Conservation (phyloP, 108 stramenopile genomes). For the Skeletonema menzelii region DNA sequence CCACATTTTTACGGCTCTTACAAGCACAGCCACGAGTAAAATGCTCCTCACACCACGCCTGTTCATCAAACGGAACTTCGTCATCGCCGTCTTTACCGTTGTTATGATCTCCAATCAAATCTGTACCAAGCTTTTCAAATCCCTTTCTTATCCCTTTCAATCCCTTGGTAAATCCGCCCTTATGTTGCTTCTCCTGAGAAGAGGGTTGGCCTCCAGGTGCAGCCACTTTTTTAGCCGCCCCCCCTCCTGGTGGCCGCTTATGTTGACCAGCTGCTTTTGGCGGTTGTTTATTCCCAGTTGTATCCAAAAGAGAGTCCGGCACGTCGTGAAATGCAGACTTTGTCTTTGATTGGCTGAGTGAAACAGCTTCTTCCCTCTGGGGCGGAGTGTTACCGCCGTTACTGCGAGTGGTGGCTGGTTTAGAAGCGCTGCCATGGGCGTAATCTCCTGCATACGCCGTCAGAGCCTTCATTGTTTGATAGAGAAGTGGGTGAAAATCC, state of each 20-base stretch:
- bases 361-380: neutral
- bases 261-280: neutral
- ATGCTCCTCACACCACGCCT: slow-evolving; percentile 56
- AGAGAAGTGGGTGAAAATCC: slow-evolving; percentile 64
- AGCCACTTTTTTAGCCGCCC: slow-evolving; percentile 15
- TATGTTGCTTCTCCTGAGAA: slow-evolving; percentile 9
- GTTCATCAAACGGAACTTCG: slow-evolving; percentile 35
- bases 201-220: slow-evolving; percentile 19
- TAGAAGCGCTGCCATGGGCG: slow-evolving; percentile 19
- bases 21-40: slow-evolving; percentile 52
- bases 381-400: neutral
- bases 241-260: neutral
- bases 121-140: slow-evolving; percentile 34
- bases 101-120: slow-evolving; percentile 13
- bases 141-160: slow-evolving; percentile 48
- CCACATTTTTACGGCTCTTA: slow-evolving; percentile 8
- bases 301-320: slow-evolving; percentile 30
- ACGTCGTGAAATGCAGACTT: slow-evolving; percentile 37
- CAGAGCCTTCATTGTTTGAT: slow-evolving; percentile 50
- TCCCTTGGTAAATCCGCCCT: slow-evolving; percentile 16
- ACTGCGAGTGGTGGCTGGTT: slow-evolving; percentile 1
- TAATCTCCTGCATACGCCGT: slow-evolving; percentile 48
- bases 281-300: neutral
- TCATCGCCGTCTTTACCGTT: slow-evolving; percentile 10
- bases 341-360: neutral